Base-by-base conservation (phyloP, 345 rosid species). In the Adansonia digitata region DNA sequence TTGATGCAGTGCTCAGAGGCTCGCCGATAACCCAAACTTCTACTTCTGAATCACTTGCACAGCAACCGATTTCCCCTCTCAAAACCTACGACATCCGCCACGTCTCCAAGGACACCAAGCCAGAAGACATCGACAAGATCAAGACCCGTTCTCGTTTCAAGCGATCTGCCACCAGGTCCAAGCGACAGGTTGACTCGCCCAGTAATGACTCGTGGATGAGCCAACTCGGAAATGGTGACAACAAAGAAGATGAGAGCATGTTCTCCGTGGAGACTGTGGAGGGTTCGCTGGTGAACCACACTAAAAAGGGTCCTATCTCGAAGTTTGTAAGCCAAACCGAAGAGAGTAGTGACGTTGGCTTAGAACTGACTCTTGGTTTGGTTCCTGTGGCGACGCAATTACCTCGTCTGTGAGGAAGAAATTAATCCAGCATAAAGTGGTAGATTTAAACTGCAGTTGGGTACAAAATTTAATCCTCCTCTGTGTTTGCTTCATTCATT, bases 121-220 rank as follows among this genome's bases (percentile, higher is more conserved):
- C 71, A 2, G 35, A 43, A 22, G 55, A 49, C 57, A 29, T 29
- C 61, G 31, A 14, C 77, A 80, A 76, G 74, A 74, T 57, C 27
- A 76, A 68, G 78, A 75, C 55, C 61, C 46, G 78, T 34, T 53
- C 49, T 75, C 82, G 84, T 63, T 72, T 63, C 75, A 87, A 81
- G 64, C 77, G 92, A 15, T 48, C 73, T 26, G 78, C 52, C 2
- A 57, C 60, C 57, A 81, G 79, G 78, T 86, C 73, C 37, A 81
- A 84, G 42, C 69, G 62, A 1, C 79, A 74, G 26, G 51, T 35
- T 10, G 52, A 10, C 18, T 24, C 26, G n/a, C 72, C 87, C 60
- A 94, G 97, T 51, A 93, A 88, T 72, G 93, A 86, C 22, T 92
- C 96, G 7, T 86, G 92, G 13, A 85, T 92, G 86, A 90, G 94